Evolutionary conservation across 192 early-diverging fungal species (phyloP), one percentile per base, ranked within the genome.

Genomic region (Entomortierella beljakovae): DNA sequence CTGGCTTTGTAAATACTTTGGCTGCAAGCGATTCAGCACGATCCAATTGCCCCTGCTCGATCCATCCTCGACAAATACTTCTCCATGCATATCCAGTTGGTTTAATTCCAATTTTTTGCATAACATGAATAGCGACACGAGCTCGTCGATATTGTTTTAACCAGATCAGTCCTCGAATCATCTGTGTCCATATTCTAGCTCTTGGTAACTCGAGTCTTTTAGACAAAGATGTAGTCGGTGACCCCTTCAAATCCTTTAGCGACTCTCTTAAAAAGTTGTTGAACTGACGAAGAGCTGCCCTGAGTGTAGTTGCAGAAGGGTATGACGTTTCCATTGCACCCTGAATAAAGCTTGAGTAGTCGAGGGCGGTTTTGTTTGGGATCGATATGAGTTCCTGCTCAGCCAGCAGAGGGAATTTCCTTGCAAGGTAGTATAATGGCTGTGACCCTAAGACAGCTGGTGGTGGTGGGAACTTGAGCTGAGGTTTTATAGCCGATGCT

Each of bases 21-120:
- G 49, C 58, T 6, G 74, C 74, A 35, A 77, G 52, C 18, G 65
- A 65, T 32, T 77, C 74, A 4, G 74, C 74, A 20, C 65, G 74
- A 43, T 63, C 66, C 43, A 68, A 35, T n/a, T 77, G 40, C 9
- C 74, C 74, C 43, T 77, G 74, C 15, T 77, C 66, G 31, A 77
- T 68, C 74, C 74, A 77, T 13, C 74, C 66, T 25, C 74, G 74
- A 31, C 74, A 77, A 25, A 77, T 77, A 1, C 53, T 48, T 10
- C 74, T 59, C 74, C 74, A 77, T 22, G 74, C 66, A 62, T 55
- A 77, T 34, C 74, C 74, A 11, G 74, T 77, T 8, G 74, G 74
- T 34, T 58, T 55, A 55, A 77, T 77, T 23, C 74, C 66, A 6
- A 77, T 42, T 29, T 64, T 68, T 34, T 77, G 74, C 66, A 69